Conservation (phyloP, 1,284 basidiomycete genomes). For the Puccinia polysora region DNA sequence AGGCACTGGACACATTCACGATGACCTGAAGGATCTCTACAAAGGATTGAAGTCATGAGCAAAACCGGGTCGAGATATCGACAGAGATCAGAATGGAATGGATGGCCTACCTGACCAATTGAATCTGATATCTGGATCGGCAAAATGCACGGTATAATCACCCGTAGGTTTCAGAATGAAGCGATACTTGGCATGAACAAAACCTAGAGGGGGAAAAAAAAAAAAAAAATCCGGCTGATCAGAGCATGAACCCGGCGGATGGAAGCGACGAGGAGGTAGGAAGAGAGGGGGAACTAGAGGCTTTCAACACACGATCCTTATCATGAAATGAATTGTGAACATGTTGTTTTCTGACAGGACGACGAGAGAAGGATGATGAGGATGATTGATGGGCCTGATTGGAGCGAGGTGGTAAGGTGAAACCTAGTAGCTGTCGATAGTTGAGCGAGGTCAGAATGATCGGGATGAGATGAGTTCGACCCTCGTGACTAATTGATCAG, state of each 20-base stretch:
- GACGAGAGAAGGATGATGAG: slow-evolving; percentile 11
- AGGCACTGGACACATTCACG: slow-evolving; percentile 65
- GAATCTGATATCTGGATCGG: slow-evolving; percentile 66
- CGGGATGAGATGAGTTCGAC: not conserved
- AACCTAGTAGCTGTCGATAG: slow-evolving; percentile 23
- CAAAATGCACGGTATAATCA: slow-evolving; percentile 89
- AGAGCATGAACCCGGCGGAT: not conserved
- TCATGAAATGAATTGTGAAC: slow-evolving; percentile 18
- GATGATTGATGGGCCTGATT: slow-evolving; percentile 11
- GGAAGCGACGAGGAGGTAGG: not conserved
- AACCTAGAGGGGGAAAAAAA: slow-evolving; percentile 59
- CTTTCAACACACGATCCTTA: slow-evolving; percentile 42
- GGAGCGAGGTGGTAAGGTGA: slow-evolving; percentile 34
- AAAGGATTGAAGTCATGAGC: not conserved
- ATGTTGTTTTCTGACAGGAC: slow-evolving; percentile 21
- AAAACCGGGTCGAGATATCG: not conserved
- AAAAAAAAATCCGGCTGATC: no score
- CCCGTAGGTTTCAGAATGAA: slow-evolving; percentile 87
- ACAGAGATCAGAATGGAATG: not conserved
- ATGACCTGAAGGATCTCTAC: slow-evolving; percentile 91
- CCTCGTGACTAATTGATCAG: no score
- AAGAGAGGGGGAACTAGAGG: not conserved
- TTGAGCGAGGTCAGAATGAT: not conserved
- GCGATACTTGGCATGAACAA: slow-evolving; percentile 86
- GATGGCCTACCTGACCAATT: slow-evolving; percentile 34